These are phyloP conservation scores for Daldinia eschscholtzii DNA, from an alignment of 2,329 filamentous ascomycete species.

Conservation along the genomic window DNA sequence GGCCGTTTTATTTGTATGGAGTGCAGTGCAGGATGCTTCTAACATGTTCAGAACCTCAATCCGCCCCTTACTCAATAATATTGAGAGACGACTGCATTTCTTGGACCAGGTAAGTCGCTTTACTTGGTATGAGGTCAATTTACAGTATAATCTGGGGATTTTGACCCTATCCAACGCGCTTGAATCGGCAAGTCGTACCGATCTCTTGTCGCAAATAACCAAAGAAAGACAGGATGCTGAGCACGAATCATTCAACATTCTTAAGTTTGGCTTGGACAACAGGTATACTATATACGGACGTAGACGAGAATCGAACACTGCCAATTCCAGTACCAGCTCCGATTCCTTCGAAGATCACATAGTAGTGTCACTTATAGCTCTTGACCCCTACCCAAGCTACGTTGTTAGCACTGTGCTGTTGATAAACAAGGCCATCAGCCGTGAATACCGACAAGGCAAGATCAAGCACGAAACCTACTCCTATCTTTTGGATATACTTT, in stretches of 20 bases:
- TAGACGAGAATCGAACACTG: neutral
- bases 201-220: neutral
- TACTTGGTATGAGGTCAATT: neutral
- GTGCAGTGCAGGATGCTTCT: neutral
- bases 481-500: neutral
- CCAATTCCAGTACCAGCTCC: neutral
- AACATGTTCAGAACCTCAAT: neutral
- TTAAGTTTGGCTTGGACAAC: conserved; percentile 36
- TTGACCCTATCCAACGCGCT: neutral
- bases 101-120: neutral
- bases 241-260: conserved; percentile 27
- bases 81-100: neutral
- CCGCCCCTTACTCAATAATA: neutral
- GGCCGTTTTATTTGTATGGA: conserved; percentile 29
- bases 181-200: neutral
- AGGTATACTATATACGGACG: conserved; percentile 19
- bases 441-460: neutral
- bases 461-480: conserved; percentile 1
- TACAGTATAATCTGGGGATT: conserved; percentile 1
- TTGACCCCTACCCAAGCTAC: neutral
- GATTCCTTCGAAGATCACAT: neutral
- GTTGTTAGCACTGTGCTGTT: neutral
- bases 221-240: conserved; percentile 31
- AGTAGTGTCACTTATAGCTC: neutral
- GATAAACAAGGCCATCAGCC: neutral